These are phyloP conservation scores for Fusarium pseudocircinatum DNA, from an alignment of 2,329 filamentous ascomycete genomes.

Conservation along the genomic window DNA sequence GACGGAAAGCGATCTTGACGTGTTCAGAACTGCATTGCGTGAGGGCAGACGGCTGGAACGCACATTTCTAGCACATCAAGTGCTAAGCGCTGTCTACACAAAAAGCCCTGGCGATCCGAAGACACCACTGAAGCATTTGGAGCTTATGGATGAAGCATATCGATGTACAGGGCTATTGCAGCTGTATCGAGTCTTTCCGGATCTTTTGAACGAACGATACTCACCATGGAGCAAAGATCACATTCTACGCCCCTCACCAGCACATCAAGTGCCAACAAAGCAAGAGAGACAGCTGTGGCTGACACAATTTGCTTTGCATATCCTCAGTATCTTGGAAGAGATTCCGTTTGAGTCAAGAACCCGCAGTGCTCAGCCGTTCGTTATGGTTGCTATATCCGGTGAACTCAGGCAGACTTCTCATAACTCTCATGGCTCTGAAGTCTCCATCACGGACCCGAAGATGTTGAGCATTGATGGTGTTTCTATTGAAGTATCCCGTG, in stretches of 20 bases:
- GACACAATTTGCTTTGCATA: not conserved
- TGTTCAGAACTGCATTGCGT: not conserved
- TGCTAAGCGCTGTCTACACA: not conserved
- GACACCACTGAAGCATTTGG: not conserved
- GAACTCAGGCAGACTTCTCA: not conserved
- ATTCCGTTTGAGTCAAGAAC: constrained; percentile 8
- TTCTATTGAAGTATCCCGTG: not conserved
- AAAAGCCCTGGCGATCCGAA: not conserved
- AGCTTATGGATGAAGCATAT: constrained; percentile 6
- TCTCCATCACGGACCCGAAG: not conserved
- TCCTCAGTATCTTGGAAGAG: not conserved
- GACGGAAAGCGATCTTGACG: not conserved
- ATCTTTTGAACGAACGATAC: not conserved
- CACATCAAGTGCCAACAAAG: not conserved
- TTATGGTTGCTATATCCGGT: constrained; percentile 3
- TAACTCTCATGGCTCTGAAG: accelerated
- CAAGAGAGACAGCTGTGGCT: not conserved
- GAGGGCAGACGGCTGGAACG: not conserved
- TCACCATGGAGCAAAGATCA: not conserved
- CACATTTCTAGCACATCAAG: not conserved
- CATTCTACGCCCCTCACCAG: not conserved
- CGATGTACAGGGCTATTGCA: not conserved
- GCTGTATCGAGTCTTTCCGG: constrained; percentile 1
- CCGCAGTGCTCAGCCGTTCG: constrained; percentile 7
- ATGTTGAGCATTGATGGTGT: not conserved